Conservation (phyloP, 352 stramenopile species). For the Globisporangium orthogonon region DNA sequence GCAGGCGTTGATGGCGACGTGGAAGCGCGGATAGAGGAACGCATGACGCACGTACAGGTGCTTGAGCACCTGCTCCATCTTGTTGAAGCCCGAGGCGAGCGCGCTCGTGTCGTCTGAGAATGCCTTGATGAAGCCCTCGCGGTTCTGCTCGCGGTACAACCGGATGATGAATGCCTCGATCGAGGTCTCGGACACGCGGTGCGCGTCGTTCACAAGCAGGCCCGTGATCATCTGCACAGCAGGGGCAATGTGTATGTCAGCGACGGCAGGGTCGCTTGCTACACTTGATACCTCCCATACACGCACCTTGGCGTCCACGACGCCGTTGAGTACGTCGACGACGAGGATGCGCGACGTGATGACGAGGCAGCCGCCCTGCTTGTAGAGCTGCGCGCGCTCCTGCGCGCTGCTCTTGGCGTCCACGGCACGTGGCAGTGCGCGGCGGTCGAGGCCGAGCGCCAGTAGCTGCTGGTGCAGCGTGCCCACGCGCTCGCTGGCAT, state of each 20-base stretch:
- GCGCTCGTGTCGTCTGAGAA: conserved; percentile 92
- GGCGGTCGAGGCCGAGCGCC: conserved; percentile 81
- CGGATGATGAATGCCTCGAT: conserved; percentile 97
- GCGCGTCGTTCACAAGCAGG: conserved; percentile 91
- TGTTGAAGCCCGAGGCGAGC: conserved; percentile 92
- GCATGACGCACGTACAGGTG: conserved; percentile 90
- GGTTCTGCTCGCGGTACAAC: conserved; percentile 89
- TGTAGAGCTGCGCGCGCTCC: conserved; percentile 88
- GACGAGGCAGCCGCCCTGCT: conserved; percentile 89
- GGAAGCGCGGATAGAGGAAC: conserved; percentile 95
- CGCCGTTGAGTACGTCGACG: conserved; percentile 92
- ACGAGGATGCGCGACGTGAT: conserved; percentile 97
- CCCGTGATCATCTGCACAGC: conserved; percentile 74
- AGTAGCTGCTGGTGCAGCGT: conserved; percentile 74
- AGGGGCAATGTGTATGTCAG: not conserved
- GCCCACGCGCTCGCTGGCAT: conserved; percentile 84
- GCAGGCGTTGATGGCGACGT: conserved; percentile 84
- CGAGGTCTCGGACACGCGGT: conserved; percentile 91
- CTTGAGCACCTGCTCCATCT: conserved; percentile 94
- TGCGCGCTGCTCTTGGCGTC: conserved; percentile 65
- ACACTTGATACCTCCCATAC: conserved; percentile 5
- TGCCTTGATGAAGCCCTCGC: conserved; percentile 93
- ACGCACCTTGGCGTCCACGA: conserved; percentile 41
- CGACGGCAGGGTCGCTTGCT: not conserved
- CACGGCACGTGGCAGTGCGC: conserved; percentile 70